A percentile compares a stretch with the other conserved stretches of the same genome.
phyloP scores from a whole-genome alignment of 139 green algal genomes.

The Volvox africanus region DNA sequence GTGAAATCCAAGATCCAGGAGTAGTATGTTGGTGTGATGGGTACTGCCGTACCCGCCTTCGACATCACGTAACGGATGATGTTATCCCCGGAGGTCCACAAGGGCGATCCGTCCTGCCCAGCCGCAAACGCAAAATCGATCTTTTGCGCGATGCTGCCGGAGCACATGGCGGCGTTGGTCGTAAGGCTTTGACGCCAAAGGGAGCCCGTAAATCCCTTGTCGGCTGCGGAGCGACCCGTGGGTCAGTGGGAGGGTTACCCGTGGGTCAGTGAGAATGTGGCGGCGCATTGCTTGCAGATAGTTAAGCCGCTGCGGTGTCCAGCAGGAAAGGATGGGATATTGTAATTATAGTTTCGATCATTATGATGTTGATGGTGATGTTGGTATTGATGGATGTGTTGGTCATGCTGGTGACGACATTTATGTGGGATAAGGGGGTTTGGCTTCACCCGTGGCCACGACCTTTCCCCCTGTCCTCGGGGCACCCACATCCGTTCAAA shows the following conservation, averaged over 20 bases:
- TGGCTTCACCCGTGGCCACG: too few species aligned
- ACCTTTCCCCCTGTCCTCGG: too few species aligned
- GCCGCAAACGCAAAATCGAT: not conserved
- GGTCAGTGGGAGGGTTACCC: not conserved
- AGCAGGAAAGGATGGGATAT: not conserved
- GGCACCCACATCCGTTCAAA: too few species aligned
- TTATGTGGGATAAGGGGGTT: too few species aligned
- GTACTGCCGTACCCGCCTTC: not conserved
- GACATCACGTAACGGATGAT: not conserved
- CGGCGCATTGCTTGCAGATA: not conserved
- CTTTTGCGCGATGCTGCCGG: not conserved
- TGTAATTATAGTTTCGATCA: not conserved
- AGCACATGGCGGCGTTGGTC: not conserved
- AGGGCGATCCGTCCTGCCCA: not conserved
- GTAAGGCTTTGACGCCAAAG: not conserved
- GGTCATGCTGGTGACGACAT: too few species aligned
- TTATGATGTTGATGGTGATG: not conserved
- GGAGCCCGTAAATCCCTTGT: not conserved
- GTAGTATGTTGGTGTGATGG: constrained; percentile 19
- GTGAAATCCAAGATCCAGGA: constrained; percentile 4
- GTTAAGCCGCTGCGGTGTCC: not conserved
- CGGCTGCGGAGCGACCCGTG: not conserved
- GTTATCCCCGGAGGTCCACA: not conserved
- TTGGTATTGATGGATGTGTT: not conserved
- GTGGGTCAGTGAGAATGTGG: not conserved